Percentiles rank a stretch among this genome's conserved stretches.
phyloP scores from a whole-genome alignment of 2,329 filamentous ascomycete genomes.

The Fusarium musae region DNA sequence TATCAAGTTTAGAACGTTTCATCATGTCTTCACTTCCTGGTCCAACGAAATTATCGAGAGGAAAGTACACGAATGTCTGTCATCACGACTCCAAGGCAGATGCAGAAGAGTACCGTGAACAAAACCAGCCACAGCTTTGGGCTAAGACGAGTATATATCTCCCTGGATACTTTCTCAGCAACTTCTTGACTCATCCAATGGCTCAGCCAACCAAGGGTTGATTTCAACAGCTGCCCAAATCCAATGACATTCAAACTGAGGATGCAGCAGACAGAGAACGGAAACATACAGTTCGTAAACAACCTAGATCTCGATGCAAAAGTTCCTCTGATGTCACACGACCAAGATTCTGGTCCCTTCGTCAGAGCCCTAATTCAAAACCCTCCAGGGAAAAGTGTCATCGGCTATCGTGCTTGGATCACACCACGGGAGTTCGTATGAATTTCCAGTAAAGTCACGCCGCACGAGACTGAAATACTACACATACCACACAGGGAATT shows the following conservation, averaged over 20 bases:
- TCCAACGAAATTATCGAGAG: neutral
- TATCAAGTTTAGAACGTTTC: neutral
- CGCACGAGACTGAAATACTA: neutral
- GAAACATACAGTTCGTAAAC: neutral
- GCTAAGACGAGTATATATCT: conserved; percentile 3
- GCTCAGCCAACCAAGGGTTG: neutral
- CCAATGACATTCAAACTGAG: neutral
- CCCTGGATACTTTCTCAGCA: neutral
- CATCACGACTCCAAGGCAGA: conserved; percentile 7
- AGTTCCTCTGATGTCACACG: conserved; percentile 4
- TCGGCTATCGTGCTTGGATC: conserved; percentile 4
- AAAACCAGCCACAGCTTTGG: neutral
- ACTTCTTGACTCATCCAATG: conserved; percentile 9
- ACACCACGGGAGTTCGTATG: neutral
- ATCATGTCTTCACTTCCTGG: conserved; percentile 7
- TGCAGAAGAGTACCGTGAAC: neutral
- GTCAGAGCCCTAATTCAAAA: neutral
- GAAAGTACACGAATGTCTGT: conserved; percentile 3
- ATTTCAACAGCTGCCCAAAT: neutral
- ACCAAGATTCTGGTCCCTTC: neutral
- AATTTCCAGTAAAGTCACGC: neutral
- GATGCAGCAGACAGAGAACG: neutral
- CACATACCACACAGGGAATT: neutral
- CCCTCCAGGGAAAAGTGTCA: neutral
- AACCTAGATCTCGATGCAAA: neutral